A percentile compares a stretch with the other conserved stretches of the same genome.
Conservation (phyloP, 164 flowering plant species). For the Vitis rupestris region DNA sequence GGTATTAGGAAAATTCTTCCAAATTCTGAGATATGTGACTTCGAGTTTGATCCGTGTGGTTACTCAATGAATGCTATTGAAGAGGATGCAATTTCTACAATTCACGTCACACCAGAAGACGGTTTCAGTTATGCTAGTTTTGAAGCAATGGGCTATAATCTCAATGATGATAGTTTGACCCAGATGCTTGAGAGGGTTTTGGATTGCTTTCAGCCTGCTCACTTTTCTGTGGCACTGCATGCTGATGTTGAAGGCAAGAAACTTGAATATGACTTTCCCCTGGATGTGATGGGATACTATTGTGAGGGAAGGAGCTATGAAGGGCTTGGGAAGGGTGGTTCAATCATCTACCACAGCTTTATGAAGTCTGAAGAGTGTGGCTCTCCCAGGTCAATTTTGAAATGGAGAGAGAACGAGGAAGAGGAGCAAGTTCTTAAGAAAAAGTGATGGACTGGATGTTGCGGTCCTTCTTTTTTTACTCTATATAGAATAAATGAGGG, state of each 20-base stretch:
- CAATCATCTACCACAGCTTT: slow-evolving; percentile 43
- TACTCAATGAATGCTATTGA: slow-evolving; percentile 85
- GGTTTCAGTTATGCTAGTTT: slow-evolving; percentile 93
- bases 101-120: slow-evolving; percentile 93
- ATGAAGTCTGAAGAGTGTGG: slow-evolving; percentile 16
- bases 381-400: slow-evolving; percentile 52
- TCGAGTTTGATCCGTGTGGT: slow-evolving; percentile 89
- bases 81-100: slow-evolving; percentile 66
- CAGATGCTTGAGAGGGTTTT: slow-evolving; percentile 62
- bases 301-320: slow-evolving; percentile 29
- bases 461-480: not conserved
- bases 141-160: slow-evolving; percentile 69
- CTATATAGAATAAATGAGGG: too few relatives aligned
- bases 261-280: slow-evolving; percentile 10
- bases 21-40: slow-evolving; percentile 65
- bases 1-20: slow-evolving; percentile 81
- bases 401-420: slow-evolving; percentile 45
- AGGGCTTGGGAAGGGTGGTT: slow-evolving; percentile 41
- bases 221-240: slow-evolving; percentile 71
- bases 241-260: slow-evolving; percentile 18
- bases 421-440: slow-evolving; percentile 11
- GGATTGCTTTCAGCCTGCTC: slow-evolving; percentile 62
- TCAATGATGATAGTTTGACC: slow-evolving; percentile 31
- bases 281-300: slow-evolving; percentile 43
- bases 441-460: not conserved